Percentiles rank a stretch among this genome's conserved stretches.
phyloP scores from a whole-genome alignment of 2,329 filamentous ascomycete genomes.

The Exophiala xenobiotica region DNA sequence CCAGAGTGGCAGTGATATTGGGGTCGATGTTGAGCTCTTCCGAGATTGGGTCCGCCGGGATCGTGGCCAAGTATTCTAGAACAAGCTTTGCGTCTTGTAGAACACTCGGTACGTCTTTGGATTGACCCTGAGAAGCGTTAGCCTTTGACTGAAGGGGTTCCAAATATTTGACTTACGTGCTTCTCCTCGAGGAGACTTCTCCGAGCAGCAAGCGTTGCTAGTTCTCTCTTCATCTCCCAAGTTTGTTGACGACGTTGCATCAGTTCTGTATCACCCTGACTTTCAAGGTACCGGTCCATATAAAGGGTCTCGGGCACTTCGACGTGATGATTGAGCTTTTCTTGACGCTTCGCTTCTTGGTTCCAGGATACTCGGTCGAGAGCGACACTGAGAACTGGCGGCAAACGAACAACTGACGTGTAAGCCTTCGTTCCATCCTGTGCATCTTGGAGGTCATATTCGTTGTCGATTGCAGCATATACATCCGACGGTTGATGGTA shows the following conservation, averaged over 20 bases:
- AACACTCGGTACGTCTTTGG: constrained; percentile 23
- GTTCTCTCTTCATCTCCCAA: constrained; percentile 70
- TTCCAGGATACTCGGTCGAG: constrained; percentile 80
- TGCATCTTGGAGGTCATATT: constrained; percentile 77
- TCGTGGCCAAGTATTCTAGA: constrained; percentile 23
- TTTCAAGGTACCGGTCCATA: constrained; percentile 83
- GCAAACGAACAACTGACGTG: constrained; percentile 71
- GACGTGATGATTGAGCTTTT: constrained; percentile 76
- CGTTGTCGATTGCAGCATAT: constrained; percentile 79
- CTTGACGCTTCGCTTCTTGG: constrained; percentile 56
- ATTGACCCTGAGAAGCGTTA: constrained; percentile 21
- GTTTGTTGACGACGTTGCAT: constrained; percentile 65
- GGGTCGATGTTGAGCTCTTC: constrained; percentile 20
- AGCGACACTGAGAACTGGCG: constrained; percentile 83
- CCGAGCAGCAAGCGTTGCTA: constrained; percentile 56
- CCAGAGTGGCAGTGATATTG: constrained; percentile 20
- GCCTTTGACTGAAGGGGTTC: background rate
- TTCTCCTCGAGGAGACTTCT: constrained; percentile 41
- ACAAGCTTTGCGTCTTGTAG: constrained; percentile 27
- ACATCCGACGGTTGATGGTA: constrained; percentile 58
- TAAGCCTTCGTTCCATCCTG: constrained; percentile 64
- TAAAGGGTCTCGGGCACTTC: constrained; percentile 78
- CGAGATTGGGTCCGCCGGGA: constrained; percentile 14
- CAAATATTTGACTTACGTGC: constrained; percentile 15
- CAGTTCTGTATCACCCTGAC: constrained; percentile 58